These are phyloP conservation scores for Malassezia arunalokei DNA, from an alignment of 1,284 basidiomycete species.

Conservation along the genomic window DNA sequence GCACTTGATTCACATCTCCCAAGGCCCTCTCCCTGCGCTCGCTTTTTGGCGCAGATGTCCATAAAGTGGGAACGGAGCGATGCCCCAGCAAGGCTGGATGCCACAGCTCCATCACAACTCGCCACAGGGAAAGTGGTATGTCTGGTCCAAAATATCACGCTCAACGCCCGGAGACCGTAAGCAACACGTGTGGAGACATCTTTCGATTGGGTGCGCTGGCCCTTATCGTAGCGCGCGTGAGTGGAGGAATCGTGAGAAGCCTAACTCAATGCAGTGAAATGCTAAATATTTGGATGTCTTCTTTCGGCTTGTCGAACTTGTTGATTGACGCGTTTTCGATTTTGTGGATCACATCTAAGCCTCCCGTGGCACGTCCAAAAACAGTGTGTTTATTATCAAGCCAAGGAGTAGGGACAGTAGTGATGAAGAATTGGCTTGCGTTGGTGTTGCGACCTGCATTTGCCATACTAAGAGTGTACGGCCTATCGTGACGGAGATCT, in stretches of 20 bases:
- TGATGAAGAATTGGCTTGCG: constrained; percentile 96
- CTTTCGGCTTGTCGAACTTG: constrained; percentile 47
- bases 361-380: constrained; percentile 52
- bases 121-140: too few relatives aligned
- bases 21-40: not conserved
- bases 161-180: too few relatives aligned
- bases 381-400: constrained; percentile 56
- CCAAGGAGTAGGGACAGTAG: constrained; percentile 88
- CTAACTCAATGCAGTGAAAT: constrained; percentile 6
- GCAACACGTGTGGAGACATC: too few relatives aligned
- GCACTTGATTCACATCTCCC: constrained; percentile 8
- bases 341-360: constrained; percentile 56
- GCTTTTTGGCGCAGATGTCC: not conserved
- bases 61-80: constrained; percentile 9
- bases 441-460: constrained; percentile 90
- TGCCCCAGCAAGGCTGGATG: constrained; percentile 4
- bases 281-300: constrained; percentile 23
- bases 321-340: constrained; percentile 62
- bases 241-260: too few relatives aligned
- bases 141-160: too few relatives aligned
- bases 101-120: constrained; percentile 11
- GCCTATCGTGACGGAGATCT: constrained; percentile 77
- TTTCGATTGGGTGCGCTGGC: too few relatives aligned
- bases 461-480: constrained; percentile 98
- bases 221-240: too few relatives aligned